Percentiles rank a stretch among this genome's conserved stretches.
Conservation (phyloP, 345 rosid species). For the Gossypium ekmanianum region DNA sequence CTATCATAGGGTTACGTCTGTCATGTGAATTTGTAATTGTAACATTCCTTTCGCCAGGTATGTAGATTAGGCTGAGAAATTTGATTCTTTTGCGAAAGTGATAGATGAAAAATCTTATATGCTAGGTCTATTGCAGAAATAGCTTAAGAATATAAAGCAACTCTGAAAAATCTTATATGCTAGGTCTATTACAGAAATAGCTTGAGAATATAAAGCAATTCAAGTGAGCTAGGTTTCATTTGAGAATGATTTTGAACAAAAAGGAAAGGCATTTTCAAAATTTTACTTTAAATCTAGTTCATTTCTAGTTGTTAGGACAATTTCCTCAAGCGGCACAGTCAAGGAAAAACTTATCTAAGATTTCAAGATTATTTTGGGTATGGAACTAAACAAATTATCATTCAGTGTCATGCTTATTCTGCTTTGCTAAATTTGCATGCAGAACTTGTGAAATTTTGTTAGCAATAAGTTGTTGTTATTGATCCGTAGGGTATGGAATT, state of each 20-base stretch:
- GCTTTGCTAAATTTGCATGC: not conserved
- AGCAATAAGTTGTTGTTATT: constrained; percentile 1
- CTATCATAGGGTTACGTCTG: not conserved
- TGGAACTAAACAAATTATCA: not conserved
- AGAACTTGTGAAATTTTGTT: not conserved
- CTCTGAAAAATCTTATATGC: not conserved
- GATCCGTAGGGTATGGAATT: not conserved
- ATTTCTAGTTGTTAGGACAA: constrained; percentile 5
- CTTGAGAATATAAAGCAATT: not conserved
- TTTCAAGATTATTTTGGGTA: constrained; percentile 4
- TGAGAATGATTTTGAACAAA: not conserved
- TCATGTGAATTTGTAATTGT: not conserved
- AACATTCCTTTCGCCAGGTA: constrained; percentile 2
- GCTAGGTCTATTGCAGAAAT: not conserved
- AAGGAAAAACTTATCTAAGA: constrained; percentile 6
- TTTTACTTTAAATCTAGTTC: not conserved
- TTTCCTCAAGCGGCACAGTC: not conserved
- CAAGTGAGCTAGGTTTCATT: not conserved
- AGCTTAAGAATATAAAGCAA: not conserved
- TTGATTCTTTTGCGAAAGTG: not conserved
- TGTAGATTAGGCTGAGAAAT: not conserved
- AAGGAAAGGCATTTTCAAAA: not conserved
- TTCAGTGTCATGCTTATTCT: not conserved
- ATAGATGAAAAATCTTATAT: not conserved
- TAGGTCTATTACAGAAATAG: not conserved